Evolutionary conservation across 2,329 filamentous ascomycete species (phyloP), one percentile per base, ranked within the genome.

Genomic region (Aspergillus aculeatus): DNA sequence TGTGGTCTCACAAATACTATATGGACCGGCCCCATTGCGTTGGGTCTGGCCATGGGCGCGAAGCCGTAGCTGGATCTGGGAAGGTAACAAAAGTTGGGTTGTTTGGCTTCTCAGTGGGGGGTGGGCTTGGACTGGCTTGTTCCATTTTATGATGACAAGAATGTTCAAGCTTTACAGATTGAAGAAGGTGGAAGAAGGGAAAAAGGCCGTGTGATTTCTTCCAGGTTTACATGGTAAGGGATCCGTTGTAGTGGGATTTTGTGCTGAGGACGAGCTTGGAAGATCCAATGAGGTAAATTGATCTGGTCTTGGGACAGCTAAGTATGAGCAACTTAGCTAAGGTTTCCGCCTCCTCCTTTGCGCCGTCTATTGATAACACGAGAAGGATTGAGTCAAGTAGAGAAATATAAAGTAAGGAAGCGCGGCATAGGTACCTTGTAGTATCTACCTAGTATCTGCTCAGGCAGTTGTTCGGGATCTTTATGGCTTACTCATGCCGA

Each of bases 1-100:
- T 41, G 84, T 86, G 3, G 84, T 86, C 5, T 71, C 71, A 9
- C 79, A 85, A 66, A 76, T 86, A 11, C 67, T 86, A 51, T 75
- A 70, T 69, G 80, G 75, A 41, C 73, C 77, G 47, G 74, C 74
- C 4, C 75, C 75, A n/a, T 78, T 77, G 68, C 72, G 79, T 50
- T 81, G 80, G 78, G 66, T 85, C 14, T 85, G 82, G 83, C 75
- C 75, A 0, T 77, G 75, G 74, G 68, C 71, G 14, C 66, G 66
- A 44, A 73, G 71, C n/a, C 70, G 67, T 26, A 71, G 59, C 31
- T 78, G 74, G 70, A 75, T 79, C 55, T 79, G 76, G 77, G 83
- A 83, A 59, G 84, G 84, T 1, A 80, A 80, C 59, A 79, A 78
- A 38, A 73, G 70, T 59, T 74, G 78, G 82, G 3, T 84, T 77